Percentiles rank a stretch among this genome's conserved stretches.
Conservation (phyloP, 2,329 filamentous ascomycete genomes). For the Colletotrichum gloeosporioides region DNA sequence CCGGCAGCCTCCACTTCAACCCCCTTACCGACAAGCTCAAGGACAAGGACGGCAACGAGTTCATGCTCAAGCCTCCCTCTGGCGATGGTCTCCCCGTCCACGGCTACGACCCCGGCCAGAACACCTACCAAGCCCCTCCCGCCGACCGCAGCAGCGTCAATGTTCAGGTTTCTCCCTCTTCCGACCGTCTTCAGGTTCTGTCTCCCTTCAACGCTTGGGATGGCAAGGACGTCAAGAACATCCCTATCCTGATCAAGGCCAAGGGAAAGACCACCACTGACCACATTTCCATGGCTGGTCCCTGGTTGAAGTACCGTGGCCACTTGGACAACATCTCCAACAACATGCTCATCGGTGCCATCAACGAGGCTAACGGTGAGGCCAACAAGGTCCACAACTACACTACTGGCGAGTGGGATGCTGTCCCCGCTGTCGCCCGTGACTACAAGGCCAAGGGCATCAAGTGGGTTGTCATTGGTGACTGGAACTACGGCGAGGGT, state of each 20-base stretch:
- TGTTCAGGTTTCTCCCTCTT: conserved; percentile 86
- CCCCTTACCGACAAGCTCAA: conserved; percentile 90
- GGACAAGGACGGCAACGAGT: conserved; percentile 96
- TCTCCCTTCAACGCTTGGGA: conserved; percentile 88
- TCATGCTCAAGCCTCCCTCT: conserved; percentile 80
- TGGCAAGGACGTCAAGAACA: conserved; percentile 83
- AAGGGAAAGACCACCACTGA: conserved; percentile 97
- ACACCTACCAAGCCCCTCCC: conserved; percentile 97
- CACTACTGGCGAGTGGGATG: conserved; percentile 81
- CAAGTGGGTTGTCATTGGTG: conserved; percentile 96
- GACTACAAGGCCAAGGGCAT: conserved; percentile 98
- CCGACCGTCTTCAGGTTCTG: conserved; percentile 93
- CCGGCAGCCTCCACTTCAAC: conserved; percentile 90
- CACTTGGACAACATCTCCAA: conserved; percentile 99
- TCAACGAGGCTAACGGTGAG: conserved; percentile 94
- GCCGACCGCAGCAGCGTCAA: conserved; percentile 73
- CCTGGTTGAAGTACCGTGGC: conserved; percentile 98
- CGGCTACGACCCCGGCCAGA: conserved; percentile 88
- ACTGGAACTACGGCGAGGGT: conserved; percentile 99
- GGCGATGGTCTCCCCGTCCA: conserved; percentile 80
- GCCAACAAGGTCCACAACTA: conserved; percentile 97
- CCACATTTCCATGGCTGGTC: conserved; percentile 96
- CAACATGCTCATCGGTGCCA: conserved; percentile 98
- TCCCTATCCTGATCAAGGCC: conserved; percentile 95
- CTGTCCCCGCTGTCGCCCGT: conserved; percentile 91